Percentiles rank a stretch among this genome's conserved stretches.
Evolutionary conservation across 2,329 filamentous ascomycete species (phyloP).

Genomic region (Colletotrichum eleusines): DNA sequence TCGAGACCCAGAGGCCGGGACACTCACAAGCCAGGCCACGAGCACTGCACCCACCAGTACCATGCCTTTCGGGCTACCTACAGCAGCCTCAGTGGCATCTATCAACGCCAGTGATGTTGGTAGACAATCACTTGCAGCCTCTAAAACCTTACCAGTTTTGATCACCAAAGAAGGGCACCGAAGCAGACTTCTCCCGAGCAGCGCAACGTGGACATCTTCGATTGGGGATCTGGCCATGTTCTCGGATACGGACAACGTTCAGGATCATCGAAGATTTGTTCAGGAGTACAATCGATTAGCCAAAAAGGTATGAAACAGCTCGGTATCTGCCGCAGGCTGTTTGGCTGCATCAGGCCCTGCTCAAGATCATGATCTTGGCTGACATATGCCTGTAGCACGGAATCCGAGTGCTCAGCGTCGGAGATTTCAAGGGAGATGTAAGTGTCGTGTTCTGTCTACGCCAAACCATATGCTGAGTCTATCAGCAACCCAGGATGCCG

Average conservation of each 20-base stretch:
- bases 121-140: conserved; percentile 14
- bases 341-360: neutral
- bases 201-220: conserved; percentile 69
- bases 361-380: neutral
- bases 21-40: conserved; percentile 23
- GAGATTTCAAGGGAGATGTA: conserved; percentile 48
- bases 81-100: conserved; percentile 9
- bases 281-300: conserved; percentile 72
- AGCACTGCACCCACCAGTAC: conserved; percentile 40
- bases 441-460: neutral
- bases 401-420: conserved; percentile 56
- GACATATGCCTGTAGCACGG: conserved; percentile 59
- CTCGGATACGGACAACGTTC: conserved; percentile 63
- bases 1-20: conserved; percentile 43
- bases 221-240: conserved; percentile 62
- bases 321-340: neutral
- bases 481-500: conserved; percentile 24
- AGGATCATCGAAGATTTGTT: conserved; percentile 62
- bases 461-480: neutral
- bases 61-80: conserved; percentile 15
- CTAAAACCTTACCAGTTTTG: conserved; percentile 43
- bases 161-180: conserved; percentile 38
- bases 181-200: conserved; percentile 52
- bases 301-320: conserved; percentile 59
- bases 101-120: neutral